These are phyloP conservation scores for Cardamine resedifolia DNA, from an alignment of 345 rosid species.

Conservation along the genomic window DNA sequence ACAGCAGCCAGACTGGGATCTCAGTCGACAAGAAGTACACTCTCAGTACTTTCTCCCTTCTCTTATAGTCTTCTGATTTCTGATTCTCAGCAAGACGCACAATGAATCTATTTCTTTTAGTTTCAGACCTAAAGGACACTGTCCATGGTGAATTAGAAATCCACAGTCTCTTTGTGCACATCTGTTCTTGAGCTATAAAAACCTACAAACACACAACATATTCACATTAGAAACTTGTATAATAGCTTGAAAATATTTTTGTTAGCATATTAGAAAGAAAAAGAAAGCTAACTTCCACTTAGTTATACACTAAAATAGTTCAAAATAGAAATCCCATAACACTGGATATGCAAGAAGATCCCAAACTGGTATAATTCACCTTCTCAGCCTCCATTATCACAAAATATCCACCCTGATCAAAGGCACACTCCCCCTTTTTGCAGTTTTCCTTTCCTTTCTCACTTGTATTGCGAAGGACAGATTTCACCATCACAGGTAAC, in stretches of 20 bases:
- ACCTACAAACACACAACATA: constrained; percentile 51
- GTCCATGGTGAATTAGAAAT: constrained; percentile 66
- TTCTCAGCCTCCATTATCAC: constrained; percentile 91
- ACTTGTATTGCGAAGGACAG: constrained; percentile 71
- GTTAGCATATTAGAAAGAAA: background rate
- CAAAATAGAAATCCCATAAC: constrained; percentile 3
- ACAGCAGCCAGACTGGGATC: constrained; percentile 79
- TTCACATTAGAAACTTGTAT: constrained; percentile 11
- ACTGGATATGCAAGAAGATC: background rate
- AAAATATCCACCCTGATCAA: constrained; percentile 90
- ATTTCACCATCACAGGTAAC: constrained; percentile 89
- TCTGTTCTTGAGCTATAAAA: constrained; percentile 87
- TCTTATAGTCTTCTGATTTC: constrained; percentile 49
- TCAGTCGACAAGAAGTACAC: constrained; percentile 75
- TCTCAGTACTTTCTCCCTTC: constrained; percentile 64
- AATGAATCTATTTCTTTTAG: constrained; percentile 63
- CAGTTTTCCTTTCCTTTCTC: constrained; percentile 40
- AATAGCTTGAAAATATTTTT: background rate
- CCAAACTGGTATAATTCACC: constrained; percentile 42
- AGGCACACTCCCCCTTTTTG: constrained; percentile 67
- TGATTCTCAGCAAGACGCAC: constrained; percentile 52
- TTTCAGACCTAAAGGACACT: constrained; percentile 60
- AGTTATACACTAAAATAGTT: constrained; percentile 19
- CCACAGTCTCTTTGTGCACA: constrained; percentile 80
- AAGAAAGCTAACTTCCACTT: background rate